Percentiles rank a stretch among this genome's conserved stretches.
Conservation (phyloP, 106 monocot species). For the Triglochin maritima region DNA sequence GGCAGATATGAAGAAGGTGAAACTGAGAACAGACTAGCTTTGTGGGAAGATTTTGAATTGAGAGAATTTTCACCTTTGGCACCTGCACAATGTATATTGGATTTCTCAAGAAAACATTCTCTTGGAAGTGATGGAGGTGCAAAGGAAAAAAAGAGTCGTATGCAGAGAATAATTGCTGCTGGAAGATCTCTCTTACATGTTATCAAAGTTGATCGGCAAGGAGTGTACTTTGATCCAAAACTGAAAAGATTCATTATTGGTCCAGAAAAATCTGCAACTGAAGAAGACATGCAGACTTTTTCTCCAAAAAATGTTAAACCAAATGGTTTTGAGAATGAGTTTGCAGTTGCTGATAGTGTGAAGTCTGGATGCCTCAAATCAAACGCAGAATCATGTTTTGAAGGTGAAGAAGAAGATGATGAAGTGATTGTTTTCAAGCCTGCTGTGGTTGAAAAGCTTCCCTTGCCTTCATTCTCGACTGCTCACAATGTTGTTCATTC, state of each 20-base stretch:
- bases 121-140: constrained; percentile 36
- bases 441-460: constrained; percentile 30
- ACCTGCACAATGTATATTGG: constrained; percentile 85
- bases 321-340: constrained; percentile 13
- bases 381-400: constrained; percentile 17
- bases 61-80: constrained; percentile 78
- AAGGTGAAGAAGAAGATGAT: constrained; percentile 70
- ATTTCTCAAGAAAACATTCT: constrained; percentile 65
- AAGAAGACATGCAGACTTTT: constrained; percentile 5
- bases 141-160: constrained; percentile 62
- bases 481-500: constrained; percentile 20
- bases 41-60: constrained; percentile 96
- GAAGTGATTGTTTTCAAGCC: constrained; percentile 83
- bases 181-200: constrained; percentile 47
- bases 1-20: constrained; percentile 68
- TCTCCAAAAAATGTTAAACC: constrained; percentile 5
- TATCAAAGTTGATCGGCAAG: constrained; percentile 42
- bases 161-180: constrained; percentile 79
- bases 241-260: constrained; percentile 59
- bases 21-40: constrained; percentile 64
- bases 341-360: constrained; percentile 17
- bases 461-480: constrained; percentile 10
- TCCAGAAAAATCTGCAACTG: constrained; percentile 21
- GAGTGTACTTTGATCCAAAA: constrained; percentile 53
- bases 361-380: constrained; percentile 6